Percentiles rank a stretch among this genome's conserved stretches.
phyloP scores from a whole-genome alignment of 257 asterid genomes.

The Leonotis leonurus region DNA sequence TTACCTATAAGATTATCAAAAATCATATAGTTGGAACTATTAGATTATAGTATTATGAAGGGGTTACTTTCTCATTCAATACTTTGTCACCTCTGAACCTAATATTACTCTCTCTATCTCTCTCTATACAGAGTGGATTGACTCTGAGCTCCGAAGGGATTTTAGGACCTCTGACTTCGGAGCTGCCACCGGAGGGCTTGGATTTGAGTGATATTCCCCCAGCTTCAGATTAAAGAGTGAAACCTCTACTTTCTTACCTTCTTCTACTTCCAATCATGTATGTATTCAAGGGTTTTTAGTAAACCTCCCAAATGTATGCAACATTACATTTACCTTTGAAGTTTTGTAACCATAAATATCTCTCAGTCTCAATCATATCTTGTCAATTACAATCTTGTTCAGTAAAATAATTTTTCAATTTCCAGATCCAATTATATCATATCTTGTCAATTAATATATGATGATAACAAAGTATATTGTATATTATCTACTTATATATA shows the following conservation, averaged over 20 bases:
- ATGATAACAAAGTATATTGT: no score
- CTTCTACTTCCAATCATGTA: neutral
- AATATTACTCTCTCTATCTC: neutral
- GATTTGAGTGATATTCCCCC: conserved; percentile 73
- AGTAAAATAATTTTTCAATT: no score
- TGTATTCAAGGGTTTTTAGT: neutral
- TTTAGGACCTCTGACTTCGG: conserved; percentile 73
- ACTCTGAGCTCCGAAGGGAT: conserved; percentile 87
- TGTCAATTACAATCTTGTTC: neutral
- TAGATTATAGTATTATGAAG: no score
- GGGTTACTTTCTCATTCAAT: neutral
- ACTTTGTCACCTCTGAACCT: neutral
- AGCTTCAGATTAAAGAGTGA: conserved; percentile 35
- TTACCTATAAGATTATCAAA: no score
- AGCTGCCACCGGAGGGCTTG: conserved; percentile 74
- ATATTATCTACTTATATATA: no score
- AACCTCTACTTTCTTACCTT: neutral
- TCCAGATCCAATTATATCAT: no score
- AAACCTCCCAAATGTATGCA: neutral
- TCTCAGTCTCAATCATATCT: neutral
- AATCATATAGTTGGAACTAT: no score
- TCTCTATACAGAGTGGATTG: conserved; percentile 70
- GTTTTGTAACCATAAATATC: neutral
- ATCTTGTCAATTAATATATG: no score
- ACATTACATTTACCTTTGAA: neutral